Conservation (phyloP, 768 basidiomycete genomes). For the Polyporus arcularius region DNA sequence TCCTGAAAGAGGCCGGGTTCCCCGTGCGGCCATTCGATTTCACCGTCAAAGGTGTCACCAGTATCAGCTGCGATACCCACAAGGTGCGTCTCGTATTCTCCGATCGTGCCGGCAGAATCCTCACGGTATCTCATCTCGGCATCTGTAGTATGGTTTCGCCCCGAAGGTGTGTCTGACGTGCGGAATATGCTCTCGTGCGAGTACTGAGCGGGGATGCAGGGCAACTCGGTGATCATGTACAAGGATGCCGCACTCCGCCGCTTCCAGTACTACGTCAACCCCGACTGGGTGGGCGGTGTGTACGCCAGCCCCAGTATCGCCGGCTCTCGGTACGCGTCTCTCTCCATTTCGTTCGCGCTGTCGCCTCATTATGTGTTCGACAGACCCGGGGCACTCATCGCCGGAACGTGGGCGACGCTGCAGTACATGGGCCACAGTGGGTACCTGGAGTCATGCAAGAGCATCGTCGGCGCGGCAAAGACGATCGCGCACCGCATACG, state of each 20-base stretch:
- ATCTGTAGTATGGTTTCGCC: conserved; percentile 81
- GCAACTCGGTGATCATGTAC: conserved; percentile 95
- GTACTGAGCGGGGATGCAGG: conserved; percentile 43
- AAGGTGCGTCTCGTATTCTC: conserved; percentile 51
- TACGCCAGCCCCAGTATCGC: conserved; percentile 90
- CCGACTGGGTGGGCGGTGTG: conserved; percentile 83
- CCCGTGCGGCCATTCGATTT: conserved; percentile 85
- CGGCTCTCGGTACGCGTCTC: conserved; percentile 86
- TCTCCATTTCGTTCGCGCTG: too few relatives aligned
- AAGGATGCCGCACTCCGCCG: conserved; percentile 70
- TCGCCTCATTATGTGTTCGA: too few relatives aligned
- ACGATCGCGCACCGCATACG: conserved; percentile 68
- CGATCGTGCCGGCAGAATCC: not conserved
- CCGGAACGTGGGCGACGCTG: conserved; percentile 96
- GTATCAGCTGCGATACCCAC: conserved; percentile 95
- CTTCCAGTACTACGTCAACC: conserved; percentile 85
- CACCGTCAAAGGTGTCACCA: conserved; percentile 85
- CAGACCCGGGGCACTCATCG: conserved; percentile 90
- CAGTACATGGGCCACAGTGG: conserved; percentile 92
- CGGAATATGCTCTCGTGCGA: not conserved
- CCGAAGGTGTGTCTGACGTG: conserved; percentile 64
- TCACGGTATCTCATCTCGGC: not conserved
- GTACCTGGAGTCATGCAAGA: conserved; percentile 81
- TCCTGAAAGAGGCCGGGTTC: conserved; percentile 78
- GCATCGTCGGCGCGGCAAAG: conserved; percentile 77